Evolutionary conservation across 192 early-diverging fungal species (phyloP), one percentile per base, ranked within the genome.

Genomic region (Pilaira anomala): DNA sequence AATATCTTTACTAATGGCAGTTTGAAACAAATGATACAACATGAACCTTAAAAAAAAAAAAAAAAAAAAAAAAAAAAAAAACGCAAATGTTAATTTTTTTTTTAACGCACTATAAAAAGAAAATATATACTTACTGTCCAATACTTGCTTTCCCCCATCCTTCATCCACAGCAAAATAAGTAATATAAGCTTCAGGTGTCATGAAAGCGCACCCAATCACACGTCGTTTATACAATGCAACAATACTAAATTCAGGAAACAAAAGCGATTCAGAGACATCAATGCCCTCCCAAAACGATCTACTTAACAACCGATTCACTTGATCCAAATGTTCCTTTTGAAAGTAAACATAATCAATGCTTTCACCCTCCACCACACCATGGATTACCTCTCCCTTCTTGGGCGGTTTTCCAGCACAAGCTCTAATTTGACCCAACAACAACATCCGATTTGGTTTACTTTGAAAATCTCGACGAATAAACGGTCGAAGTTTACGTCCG

Each of bases 141-240:
- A 95, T 90, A 5, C 92, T 91, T 0, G 85, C 88, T 40, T 83
- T 82, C 59, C 88, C 86, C 94, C 94, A 97, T 6, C 92, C 93
- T 21, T 87, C 81, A 0, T 79, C 69, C 5, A 97, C 94, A 16
- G 88, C 88, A 49, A 97, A 80, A 64, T 92, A 97, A 21, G 92
- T 90, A 30, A 95, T 83, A 62, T 97, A 97, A 29, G 87, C 91
- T 52, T 93, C 89, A 0, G 94, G 94, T 11, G 92, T 92, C 79
- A 95, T 91, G 63, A 97, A 92, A 3, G 89, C 94, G 77, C 92
- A 95, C 3, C 92, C 94, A 50, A 96, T 79, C 0, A 94, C 89
- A 12, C 86, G 67, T 22, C 88, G 81, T 52, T 80, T 83, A 76
- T 95, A 92, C 19, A 95, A 68, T 3, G 89, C 91, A 3, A 97